A percentile compares a stretch with the other conserved stretches of the same genome.
Evolutionary conservation across 306 rosid genomes (phyloP).

Genomic region (Astragalus glycyphyllos): DNA sequence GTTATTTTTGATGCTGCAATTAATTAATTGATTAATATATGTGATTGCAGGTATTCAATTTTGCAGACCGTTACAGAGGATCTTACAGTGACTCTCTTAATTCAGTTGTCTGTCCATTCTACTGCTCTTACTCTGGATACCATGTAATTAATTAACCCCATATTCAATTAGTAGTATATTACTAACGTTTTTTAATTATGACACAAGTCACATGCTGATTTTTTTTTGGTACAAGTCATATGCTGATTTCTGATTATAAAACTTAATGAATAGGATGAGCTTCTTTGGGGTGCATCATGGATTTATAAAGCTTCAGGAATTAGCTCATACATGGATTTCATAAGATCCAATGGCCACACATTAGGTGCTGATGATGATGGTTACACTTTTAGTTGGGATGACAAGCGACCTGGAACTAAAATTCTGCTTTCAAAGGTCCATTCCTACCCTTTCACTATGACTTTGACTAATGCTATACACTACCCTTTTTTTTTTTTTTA

Average conservation of each 20-base stretch:
- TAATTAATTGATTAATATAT: background rate
- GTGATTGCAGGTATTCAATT: constrained; percentile 65
- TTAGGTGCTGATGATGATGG: constrained; percentile 82
- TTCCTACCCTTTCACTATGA: constrained; percentile 17
- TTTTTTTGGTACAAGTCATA: too few relatives aligned
- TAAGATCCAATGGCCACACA: constrained; percentile 77
- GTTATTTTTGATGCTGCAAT: background rate
- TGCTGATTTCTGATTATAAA: background rate
- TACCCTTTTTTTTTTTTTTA: too few relatives aligned
- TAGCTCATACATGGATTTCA: constrained; percentile 60
- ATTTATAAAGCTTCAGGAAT: constrained; percentile 72
- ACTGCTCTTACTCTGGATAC: constrained; percentile 91
- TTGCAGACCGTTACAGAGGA: constrained; percentile 84
- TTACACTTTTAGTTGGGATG: constrained; percentile 88
- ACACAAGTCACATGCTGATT: too few relatives aligned
- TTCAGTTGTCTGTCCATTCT: constrained; percentile 85
- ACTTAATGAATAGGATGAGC: constrained; percentile 70
- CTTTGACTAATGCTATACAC: background rate
- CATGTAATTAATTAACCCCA: constrained; percentile 51
- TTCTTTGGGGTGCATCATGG: constrained; percentile 97
- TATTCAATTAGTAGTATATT: too few relatives aligned
- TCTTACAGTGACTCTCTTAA: constrained; percentile 78
- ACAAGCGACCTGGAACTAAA: constrained; percentile 87
- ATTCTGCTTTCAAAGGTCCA: constrained; percentile 80
- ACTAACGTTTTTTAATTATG: too few relatives aligned